Conservation (phyloP, 345 rosid species). For the Cardiospermum halicacabum region DNA sequence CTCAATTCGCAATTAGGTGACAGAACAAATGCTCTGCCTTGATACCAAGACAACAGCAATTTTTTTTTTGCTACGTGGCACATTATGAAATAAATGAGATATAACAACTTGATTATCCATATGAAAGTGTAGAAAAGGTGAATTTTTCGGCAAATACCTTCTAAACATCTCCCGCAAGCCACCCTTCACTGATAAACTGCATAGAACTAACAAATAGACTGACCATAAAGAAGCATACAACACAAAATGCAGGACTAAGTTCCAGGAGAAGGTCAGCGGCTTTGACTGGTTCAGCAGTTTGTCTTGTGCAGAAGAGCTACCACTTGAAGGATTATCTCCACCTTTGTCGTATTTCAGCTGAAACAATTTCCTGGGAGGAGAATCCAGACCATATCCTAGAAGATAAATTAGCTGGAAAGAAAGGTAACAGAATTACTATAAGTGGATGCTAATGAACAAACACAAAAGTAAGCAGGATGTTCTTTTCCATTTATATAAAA, state of each 20-base stretch:
- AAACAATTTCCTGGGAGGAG: slow-evolving; percentile 75
- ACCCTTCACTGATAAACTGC: slow-evolving; percentile 59
- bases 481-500: not conserved
- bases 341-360: slow-evolving; percentile 25
- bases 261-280: slow-evolving; percentile 48
- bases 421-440: slow-evolving; percentile 14
- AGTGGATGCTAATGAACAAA: not conserved
- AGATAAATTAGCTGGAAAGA: slow-evolving; percentile 58
- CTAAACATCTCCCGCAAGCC: slow-evolving; percentile 77
- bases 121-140: not conserved
- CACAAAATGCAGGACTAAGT: slow-evolving; percentile 47
- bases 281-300: slow-evolving; percentile 22
- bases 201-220: slow-evolving; percentile 54
- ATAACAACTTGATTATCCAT: not conserved
- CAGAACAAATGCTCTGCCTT: not conserved
- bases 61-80: slow-evolving; percentile 2
- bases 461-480: slow-evolving; percentile 1
- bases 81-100: slow-evolving; percentile 4
- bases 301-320: slow-evolving; percentile 18
- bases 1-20: not conserved
- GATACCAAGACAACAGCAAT: not conserved
- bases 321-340: slow-evolving; percentile 25
- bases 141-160: slow-evolving; percentile 47
- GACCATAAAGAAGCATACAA: slow-evolving; percentile 77
- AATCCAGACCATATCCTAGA: slow-evolving; percentile 80